Evolutionary conservation across 371 early-diverging fungal species (phyloP).

Genomic region (Haplosporangium sp.): DNA sequence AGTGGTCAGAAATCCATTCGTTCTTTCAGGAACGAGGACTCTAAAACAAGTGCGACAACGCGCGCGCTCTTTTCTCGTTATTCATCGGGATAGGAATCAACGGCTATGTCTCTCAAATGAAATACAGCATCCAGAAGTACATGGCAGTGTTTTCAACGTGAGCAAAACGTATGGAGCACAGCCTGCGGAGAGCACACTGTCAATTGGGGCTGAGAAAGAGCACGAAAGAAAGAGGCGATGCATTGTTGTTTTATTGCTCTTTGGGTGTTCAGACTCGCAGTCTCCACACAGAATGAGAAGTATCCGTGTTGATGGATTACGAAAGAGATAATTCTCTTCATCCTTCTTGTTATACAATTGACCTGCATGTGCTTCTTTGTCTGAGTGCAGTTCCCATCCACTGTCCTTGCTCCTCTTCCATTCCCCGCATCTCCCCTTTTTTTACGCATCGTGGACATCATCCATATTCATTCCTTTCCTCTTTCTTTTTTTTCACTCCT

Average conservation of each 20-base stretch:
- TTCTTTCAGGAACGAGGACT: constrained; percentile 34
- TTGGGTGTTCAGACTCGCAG: not conserved
- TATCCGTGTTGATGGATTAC: not conserved
- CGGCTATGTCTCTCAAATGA: too few species aligned
- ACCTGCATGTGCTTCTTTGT: not conserved
- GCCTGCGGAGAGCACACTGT: not conserved
- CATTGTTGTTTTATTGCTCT: not conserved
- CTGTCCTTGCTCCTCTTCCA: not conserved
- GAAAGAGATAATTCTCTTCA: not conserved
- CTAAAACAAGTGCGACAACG: not conserved
- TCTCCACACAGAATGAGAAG: not conserved
- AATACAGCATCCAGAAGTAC: too few species aligned
- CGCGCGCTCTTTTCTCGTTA: not conserved
- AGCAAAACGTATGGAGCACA: not conserved
- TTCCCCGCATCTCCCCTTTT: not conserved
- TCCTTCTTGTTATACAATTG: not conserved
- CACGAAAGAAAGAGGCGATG: not conserved
- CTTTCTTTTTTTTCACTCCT: constrained; percentile 4
- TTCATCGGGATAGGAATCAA: too few species aligned
- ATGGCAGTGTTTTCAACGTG: not conserved
- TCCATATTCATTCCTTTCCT: not conserved
- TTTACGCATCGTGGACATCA: not conserved
- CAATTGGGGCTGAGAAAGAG: not conserved
- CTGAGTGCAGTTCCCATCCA: not conserved
- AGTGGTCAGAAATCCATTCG: constrained; percentile 25